Percentiles rank a stretch among this genome's conserved stretches.
Conservation (phyloP, 805 yeast genomes). For the Metschnikowia noctiluminum region DNA sequence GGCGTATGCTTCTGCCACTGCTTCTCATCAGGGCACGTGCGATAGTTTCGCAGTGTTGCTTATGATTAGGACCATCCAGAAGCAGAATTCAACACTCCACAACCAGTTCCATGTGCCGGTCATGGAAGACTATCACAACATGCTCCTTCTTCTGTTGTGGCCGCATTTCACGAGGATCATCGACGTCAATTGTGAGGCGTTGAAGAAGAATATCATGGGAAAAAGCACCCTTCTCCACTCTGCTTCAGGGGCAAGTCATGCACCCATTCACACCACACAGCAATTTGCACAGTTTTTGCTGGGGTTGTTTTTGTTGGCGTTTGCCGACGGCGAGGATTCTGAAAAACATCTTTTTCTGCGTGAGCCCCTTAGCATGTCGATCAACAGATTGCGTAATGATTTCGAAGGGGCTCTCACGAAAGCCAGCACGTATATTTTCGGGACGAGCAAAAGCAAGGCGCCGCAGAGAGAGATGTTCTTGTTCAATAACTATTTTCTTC, state of each 20-base stretch:
- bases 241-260: constrained; percentile 22
- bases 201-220: constrained; percentile 50
- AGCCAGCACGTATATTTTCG: constrained; percentile 46
- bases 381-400: constrained; percentile 69
- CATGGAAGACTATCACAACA: constrained; percentile 65
- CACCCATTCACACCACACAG: constrained; percentile 63
- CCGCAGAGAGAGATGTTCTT: constrained; percentile 65
- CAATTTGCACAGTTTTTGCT: constrained; percentile 71
- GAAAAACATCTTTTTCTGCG: constrained; percentile 30
- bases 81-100: constrained; percentile 61
- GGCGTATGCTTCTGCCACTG: constrained; percentile 1
- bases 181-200: constrained; percentile 71
- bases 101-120: constrained; percentile 64
- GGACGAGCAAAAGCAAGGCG: constrained; percentile 30
- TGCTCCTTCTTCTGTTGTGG: constrained; percentile 72
- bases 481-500: constrained; percentile 65
- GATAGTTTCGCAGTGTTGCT: constrained; percentile 80
- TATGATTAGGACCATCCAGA: constrained; percentile 68
- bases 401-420: constrained; percentile 78
- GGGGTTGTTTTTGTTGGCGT: constrained; percentile 60
- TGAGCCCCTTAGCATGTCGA: constrained; percentile 73
- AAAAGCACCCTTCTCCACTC: constrained; percentile 20
- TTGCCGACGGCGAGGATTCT: constrained; percentile 16
- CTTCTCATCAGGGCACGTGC: constrained; percentile 43
- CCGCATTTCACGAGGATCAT: constrained; percentile 76